Conservation (phyloP, 148 eudicot species). For the Rheum nobile region DNA sequence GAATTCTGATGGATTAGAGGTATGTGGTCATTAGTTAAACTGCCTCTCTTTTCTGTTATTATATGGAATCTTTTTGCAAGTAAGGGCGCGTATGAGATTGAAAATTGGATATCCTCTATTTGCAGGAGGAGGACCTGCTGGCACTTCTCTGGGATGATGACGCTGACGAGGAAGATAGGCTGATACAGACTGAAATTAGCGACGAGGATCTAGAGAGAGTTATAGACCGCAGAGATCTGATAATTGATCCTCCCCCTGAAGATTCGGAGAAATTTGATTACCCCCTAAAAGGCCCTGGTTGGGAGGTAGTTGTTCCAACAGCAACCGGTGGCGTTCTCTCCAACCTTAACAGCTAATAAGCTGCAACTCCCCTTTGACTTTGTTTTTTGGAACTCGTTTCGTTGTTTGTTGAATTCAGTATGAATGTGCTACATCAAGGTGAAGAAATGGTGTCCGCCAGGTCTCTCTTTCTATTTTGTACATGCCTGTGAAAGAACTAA, state of each 20-base stretch:
- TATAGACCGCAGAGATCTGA: slow-evolving; percentile 68
- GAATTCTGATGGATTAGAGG: slow-evolving; percentile 41
- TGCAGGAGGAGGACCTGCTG: slow-evolving; percentile 83
- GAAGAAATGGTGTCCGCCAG: background rate
- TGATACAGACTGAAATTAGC: slow-evolving; percentile 76
- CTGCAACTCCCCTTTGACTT: background rate
- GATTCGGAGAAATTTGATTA: slow-evolving; percentile 17
- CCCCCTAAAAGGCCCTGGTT: slow-evolving; percentile 92
- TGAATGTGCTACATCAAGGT: background rate
- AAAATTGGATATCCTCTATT: background rate
- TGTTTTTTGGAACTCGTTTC: background rate
- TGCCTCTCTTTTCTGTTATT: background rate
- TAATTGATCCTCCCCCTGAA: slow-evolving; percentile 18
- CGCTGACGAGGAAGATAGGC: slow-evolving; percentile 52
- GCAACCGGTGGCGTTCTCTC: slow-evolving; percentile 76
- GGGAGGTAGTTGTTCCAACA: slow-evolving; percentile 89
- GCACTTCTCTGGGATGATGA: slow-evolving; percentile 68
- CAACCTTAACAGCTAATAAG: slow-evolving; percentile 49
- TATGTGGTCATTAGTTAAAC: slow-evolving; percentile 14
- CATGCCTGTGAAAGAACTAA: background rate
- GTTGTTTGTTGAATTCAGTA: background rate
- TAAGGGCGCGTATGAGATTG: too few relatives aligned
- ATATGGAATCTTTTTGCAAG: too few relatives aligned
- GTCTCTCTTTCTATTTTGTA: slow-evolving; percentile 1
- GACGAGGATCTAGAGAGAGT: slow-evolving; percentile 73